Base-by-base conservation (phyloP, 108 stramenopile species). In the Mediolabrus comicus region DNA sequence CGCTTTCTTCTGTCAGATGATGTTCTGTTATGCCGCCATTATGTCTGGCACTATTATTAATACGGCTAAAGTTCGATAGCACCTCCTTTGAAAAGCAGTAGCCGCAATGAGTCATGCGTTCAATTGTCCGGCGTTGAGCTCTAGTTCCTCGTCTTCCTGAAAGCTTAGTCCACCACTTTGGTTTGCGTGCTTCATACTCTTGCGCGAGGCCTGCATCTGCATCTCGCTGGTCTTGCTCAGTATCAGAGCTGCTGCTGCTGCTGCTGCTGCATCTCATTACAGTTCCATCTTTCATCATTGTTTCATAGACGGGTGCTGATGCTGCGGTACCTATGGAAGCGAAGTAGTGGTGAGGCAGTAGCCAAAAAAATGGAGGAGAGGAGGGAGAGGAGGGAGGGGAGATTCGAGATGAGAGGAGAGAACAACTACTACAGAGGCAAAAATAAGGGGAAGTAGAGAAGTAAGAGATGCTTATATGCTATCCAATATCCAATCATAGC, bases 121-220 rank as follows among this genome's bases (percentile, higher is more conserved):
- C 29, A 17, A 84, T 84, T 31, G 85, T 72, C 51, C 78, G 75
- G 26, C 85, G 81, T 61, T 92, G 91, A 11, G 79, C 74, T 43
- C 81, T 77, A 10, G 86, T 84, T 4, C 83, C 82, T 39, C 82
- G 68, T 39, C 85, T 74, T 10, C 87, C 83, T n/a, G 76, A 70
- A 2, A 82, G 51, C 31, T 67, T 66, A 17, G 65, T 68, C 91
- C 91, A 92, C 91, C 91, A 92, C 34, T 71, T 83, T n/a, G 91
- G 91, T 65, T 91, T 91, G 16, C 62, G 62, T 11, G 62, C 41
- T 46, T 46, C 24, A 59, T 72, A 63, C 19, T 46, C 1, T 52
- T 49, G 46, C 0, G n/a, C 22, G 3, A 6, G 41, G n/a, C 41
- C 19, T 49, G 22, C 19, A 22, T 22, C 7, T 22, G 46, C 46